Evolutionary conservation across 1,284 basidiomycete species (phyloP), one percentile per base, ranked within the genome.

Genomic region (Boletellus deceptivus): DNA sequence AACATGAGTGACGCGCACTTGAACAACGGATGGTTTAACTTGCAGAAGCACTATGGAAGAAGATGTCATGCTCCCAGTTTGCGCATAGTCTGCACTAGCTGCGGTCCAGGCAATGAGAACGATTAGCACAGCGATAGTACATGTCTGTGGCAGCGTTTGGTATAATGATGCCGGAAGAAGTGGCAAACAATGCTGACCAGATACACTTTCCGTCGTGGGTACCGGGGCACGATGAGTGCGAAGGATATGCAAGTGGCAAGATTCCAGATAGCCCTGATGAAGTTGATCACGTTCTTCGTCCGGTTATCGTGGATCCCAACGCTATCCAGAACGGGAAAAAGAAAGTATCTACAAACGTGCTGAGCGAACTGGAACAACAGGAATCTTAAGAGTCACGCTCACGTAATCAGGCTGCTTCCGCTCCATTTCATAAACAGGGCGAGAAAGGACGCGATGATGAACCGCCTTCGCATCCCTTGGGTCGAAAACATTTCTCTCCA

Each of bases 401-500:
- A 56, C 59, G 43, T 22, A 17, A 38, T 40, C 6, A 42, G 25
- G n/a, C 56, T 59, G 33, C n/a, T 27, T 11, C 56, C 59, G 34
- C 46, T 29, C 51, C 78, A 82, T 53, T 80, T 77, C 10, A 74
- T 76, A 22, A 72, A 75, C 43, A 82, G 59, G 9, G 75, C 80
- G 33, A 81, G 37, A 13, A 43, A 50, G 3, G 36, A 16, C 14
- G 58, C 17, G 6, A 58, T 27, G 8, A 50, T 35, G 10, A 42
- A 25, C 2, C 56, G 55, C 24, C 40, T 55, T 45, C 39, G 48
- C 47, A 50, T 50, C 9, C 40, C 57, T 5, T 50, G 27, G 6
- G 58, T 55, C 3, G 45, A 55, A 5, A 50, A 16, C 18, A 44
- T 3, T 9, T 47, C 44, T 13, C 27, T 41, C 27, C 35, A 40